Evolutionary conservation across 345 rosid genomes (phyloP), one percentile per base, ranked within the genome.

Genomic region (Kernera saxatilis): DNA sequence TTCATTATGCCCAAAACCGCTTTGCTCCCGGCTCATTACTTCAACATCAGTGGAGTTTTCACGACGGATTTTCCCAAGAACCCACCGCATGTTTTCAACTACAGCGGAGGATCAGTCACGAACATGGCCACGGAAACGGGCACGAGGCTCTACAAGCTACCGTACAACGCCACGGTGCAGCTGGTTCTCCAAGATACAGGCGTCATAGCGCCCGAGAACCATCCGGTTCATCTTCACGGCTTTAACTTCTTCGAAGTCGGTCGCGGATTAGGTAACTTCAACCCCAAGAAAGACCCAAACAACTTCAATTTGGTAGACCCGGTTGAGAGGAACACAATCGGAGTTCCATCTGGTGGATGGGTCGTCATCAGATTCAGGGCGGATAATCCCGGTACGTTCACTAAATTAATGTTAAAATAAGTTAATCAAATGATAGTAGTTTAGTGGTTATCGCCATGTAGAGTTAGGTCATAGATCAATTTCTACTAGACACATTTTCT

Each of bases 291-390:
- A 23, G 95, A 89, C 59, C 82, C 88, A 0, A 77, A 76, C 57
- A 91, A 78, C 15, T 89, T 94, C 55, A 91, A 91, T 68, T 86
- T 94, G 29, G 83, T 85, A 4, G 99, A 94, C 69, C 97, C 99
- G 2, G 95, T 94, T 18, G 99, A 94, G 73, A 83, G 99, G 75
- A 94, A 91, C 83, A 94, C 99, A 2, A 70, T 89, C 10, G 93
- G 97, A 10, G 97, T 88, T 23, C 96, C 98, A 13, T 67, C 97
- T 5, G 98, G 99, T 29, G 99, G 99, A 33, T 94, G 96, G 98
- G 84, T 82, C 2, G 96, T 87, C 29, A 88, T 94, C 51, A 78
- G 97, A 79, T 94, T 94, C 76, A 76, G 83, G 43, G 94, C 96
- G 0, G 97, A 93, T 78, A 93, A 93, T 73, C 98, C 97, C 37